These are phyloP conservation scores for Zygosaccharomyces rouxii DNA, from an alignment of 805 yeast species.

Conservation along the genomic window DNA sequence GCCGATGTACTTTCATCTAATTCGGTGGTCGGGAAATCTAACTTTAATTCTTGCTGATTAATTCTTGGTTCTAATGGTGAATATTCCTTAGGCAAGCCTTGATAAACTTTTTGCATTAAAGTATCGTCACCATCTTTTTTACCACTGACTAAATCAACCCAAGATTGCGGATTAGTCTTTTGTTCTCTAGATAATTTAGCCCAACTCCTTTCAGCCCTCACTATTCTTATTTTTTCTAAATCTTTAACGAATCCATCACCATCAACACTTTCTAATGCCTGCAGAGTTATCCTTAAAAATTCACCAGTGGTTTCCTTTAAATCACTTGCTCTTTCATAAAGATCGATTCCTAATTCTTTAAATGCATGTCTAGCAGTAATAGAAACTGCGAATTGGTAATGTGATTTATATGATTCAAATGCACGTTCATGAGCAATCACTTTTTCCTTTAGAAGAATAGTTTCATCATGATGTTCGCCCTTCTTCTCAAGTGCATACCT, in stretches of 20 bases:
- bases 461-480: slow-evolving; percentile 26
- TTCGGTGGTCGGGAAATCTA: slow-evolving; percentile 9
- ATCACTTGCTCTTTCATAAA: slow-evolving; percentile 24
- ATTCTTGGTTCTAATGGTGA: slow-evolving; percentile 7
- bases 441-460: slow-evolving; percentile 22
- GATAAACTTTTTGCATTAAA: slow-evolving; percentile 12
- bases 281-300: slow-evolving; percentile 21
- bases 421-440: slow-evolving; percentile 20
- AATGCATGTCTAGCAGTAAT: slow-evolving; percentile 25
- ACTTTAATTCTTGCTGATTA: slow-evolving; percentile 3
- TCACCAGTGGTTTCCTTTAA: slow-evolving; percentile 21
- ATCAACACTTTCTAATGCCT: slow-evolving; percentile 17
- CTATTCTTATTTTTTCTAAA: slow-evolving; percentile 23
- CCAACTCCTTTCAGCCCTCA: slow-evolving; percentile 28
- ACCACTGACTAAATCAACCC: slow-evolving; percentile 27
- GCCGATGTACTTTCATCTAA: slow-evolving; percentile 14
- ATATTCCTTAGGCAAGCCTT: slow-evolving; percentile 12
- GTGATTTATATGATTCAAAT: slow-evolving; percentile 17
- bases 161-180: slow-evolving; percentile 22
- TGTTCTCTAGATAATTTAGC: slow-evolving; percentile 19
- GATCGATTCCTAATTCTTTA: slow-evolving; percentile 24
- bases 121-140: slow-evolving; percentile 21
- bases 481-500: slow-evolving; percentile 18
- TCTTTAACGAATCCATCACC: slow-evolving; percentile 19
- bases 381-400: slow-evolving; percentile 25